Conservation (phyloP, 2,329 filamentous ascomycete genomes). For the Emmonsia crescens region DNA sequence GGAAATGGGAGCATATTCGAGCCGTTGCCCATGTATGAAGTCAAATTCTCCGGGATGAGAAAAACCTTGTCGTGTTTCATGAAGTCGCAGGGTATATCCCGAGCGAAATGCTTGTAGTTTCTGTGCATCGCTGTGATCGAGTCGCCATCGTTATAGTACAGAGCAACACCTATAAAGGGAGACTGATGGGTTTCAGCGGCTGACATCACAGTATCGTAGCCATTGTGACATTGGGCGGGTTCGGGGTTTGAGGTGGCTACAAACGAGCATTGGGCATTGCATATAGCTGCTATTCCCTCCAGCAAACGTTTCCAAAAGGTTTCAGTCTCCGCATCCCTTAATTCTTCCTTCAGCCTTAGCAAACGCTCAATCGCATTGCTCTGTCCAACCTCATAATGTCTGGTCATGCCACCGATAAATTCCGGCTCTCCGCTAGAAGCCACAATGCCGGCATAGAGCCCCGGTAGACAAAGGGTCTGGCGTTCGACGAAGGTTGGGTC, state of each 20-base stretch:
- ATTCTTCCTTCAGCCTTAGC: conserved; percentile 46
- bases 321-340: conserved; percentile 44
- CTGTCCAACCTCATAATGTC: conserved; percentile 39
- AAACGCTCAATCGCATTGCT: conserved; percentile 51
- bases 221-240: conserved; percentile 47
- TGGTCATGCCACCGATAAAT: background rate
- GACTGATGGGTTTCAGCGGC: conserved; percentile 48
- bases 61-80: conserved; percentile 65
- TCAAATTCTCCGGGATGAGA: conserved; percentile 52
- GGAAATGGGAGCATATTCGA: conserved; percentile 47
- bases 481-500: background rate
- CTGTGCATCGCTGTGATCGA: conserved; percentile 43
- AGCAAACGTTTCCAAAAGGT: conserved; percentile 55
- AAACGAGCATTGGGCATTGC: conserved; percentile 57
- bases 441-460: background rate
- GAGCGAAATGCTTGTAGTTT: conserved; percentile 54
- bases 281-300: conserved; percentile 52
- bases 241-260: conserved; percentile 49
- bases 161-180: conserved; percentile 53
- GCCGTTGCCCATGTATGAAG: conserved; percentile 50
- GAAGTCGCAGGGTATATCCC: conserved; percentile 54
- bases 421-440: background rate
- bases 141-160: conserved; percentile 54
- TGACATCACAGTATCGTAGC: conserved; percentile 50
- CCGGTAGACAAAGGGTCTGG: conserved; percentile 1